A percentile compares a stretch with the other conserved stretches of the same genome.
These are phyloP conservation scores for Eremochloa ophiuroides DNA, from an alignment of 176 grass and related monocot genomes.

Conservation along the genomic window DNA sequence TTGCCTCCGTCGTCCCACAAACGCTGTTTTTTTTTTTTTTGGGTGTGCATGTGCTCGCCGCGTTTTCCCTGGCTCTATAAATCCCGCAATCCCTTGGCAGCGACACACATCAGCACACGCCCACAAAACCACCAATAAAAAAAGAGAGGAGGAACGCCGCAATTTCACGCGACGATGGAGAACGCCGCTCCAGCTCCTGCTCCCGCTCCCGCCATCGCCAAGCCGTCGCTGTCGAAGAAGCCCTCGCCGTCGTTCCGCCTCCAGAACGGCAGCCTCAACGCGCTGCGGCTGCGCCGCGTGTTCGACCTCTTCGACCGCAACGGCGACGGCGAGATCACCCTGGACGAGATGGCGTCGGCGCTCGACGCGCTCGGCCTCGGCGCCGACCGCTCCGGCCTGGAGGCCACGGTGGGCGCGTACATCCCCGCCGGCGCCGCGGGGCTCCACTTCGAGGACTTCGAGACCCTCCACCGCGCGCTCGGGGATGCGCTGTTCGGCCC, in stretches of 20 bases:
- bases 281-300: conserved; percentile 76
- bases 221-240: conserved; percentile 44
- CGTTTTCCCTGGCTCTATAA: too few species aligned
- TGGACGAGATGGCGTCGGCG: conserved; percentile 72
- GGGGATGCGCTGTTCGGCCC: conserved; percentile 75
- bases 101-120: too few species aligned
- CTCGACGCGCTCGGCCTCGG: conserved; percentile 86
- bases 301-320: conserved; percentile 97
- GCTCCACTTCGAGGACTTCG: conserved; percentile 75
- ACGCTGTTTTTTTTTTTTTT: too few species aligned
- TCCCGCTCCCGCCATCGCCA: background rate
- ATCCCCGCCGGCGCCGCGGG: conserved; percentile 60
- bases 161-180: conserved; percentile 31
- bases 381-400: conserved; percentile 49
- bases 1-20: too few species aligned
- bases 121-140: background rate
- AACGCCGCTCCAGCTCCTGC: background rate
- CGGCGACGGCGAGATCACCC: conserved; percentile 91
- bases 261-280: conserved; percentile 87
- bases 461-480: conserved; percentile 74
- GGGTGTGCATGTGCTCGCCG: too few species aligned
- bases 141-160: background rate
- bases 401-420: conserved; percentile 54
- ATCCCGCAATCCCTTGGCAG: too few species aligned
- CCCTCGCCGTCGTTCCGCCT: conserved; percentile 90